phyloP scores from a whole-genome alignment of 257 asterid species.

The Lithospermum erythrorhizon region DNA sequence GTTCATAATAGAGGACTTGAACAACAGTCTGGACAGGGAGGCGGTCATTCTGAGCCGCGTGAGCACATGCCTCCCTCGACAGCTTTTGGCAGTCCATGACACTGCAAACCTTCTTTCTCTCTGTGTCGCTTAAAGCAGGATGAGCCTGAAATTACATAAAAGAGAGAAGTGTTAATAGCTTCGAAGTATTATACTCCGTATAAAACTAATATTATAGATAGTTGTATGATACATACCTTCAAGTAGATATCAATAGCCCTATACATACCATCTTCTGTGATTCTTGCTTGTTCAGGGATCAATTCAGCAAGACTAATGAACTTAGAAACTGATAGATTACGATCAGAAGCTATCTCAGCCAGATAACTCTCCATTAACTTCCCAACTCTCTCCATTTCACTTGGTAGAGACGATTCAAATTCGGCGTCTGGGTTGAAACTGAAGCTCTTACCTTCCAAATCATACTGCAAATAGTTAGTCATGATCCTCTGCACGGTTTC shows the following conservation, averaged over 20 bases:
- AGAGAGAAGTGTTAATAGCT: neutral
- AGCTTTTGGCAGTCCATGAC: slow-evolving; percentile 81
- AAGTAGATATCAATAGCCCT: slow-evolving; percentile 87
- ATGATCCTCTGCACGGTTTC: slow-evolving; percentile 75
- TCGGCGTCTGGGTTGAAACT: slow-evolving; percentile 46
- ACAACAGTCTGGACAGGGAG: slow-evolving; percentile 94
- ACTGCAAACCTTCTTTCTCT: slow-evolving; percentile 67
- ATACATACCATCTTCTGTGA: slow-evolving; percentile 65
- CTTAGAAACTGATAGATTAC: slow-evolving; percentile 62
- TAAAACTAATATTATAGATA: too few species aligned
- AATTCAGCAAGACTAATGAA: slow-evolving; percentile 68
- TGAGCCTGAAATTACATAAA: slow-evolving; percentile 51
- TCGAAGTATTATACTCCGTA: too few species aligned
- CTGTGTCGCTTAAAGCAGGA: slow-evolving; percentile 58
- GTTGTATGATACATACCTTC: slow-evolving; percentile 39
- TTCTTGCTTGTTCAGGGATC: slow-evolving; percentile 69
- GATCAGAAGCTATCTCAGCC: slow-evolving; percentile 89
- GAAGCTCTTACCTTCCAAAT: slow-evolving; percentile 55
- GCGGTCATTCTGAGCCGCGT: slow-evolving; percentile 94
- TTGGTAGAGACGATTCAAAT: slow-evolving; percentile 67
- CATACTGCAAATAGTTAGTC: slow-evolving; percentile 70
- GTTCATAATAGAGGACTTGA: slow-evolving; percentile 88
- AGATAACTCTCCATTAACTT: slow-evolving; percentile 72
- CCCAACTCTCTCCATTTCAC: slow-evolving; percentile 63
- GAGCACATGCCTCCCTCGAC: slow-evolving; percentile 87